Evolutionary conservation across 805 yeast genomes (phyloP).

Genomic region (Torulaspora indica): DNA sequence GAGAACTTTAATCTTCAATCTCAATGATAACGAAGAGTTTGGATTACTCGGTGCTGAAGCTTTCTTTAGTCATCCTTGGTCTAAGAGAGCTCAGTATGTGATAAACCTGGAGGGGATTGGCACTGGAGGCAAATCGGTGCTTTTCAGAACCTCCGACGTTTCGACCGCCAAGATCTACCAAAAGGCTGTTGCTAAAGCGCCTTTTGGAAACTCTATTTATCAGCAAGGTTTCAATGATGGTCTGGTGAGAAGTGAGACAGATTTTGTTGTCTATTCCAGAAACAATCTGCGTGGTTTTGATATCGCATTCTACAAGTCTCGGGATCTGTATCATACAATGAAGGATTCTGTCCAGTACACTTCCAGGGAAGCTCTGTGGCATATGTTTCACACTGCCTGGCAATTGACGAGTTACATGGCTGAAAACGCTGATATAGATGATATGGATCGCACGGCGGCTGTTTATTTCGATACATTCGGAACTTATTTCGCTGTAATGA

Average conservation of each 20-base stretch:
- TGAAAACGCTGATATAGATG: slow-evolving; percentile 35
- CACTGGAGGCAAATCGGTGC: slow-evolving; percentile 77
- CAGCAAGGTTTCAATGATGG: slow-evolving; percentile 81
- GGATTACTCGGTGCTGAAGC: slow-evolving; percentile 78
- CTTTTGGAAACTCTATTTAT: slow-evolving; percentile 74
- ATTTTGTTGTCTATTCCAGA: slow-evolving; percentile 64
- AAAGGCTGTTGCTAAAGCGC: slow-evolving; percentile 49
- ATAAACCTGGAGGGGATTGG: slow-evolving; percentile 91
- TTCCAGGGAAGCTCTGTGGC: slow-evolving; percentile 68
- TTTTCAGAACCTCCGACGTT: slow-evolving; percentile 79
- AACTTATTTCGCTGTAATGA: slow-evolving; percentile 47
- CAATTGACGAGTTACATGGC: slow-evolving; percentile 52
- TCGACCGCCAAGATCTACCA: slow-evolving; percentile 59
- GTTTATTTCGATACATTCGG: slow-evolving; percentile 65
- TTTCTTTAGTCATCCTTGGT: slow-evolving; percentile 72
- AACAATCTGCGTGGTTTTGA: slow-evolving; percentile 80
- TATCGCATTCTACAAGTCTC: slow-evolving; percentile 81
- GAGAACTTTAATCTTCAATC: slow-evolving; percentile 73
- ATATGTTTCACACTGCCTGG: slow-evolving; percentile 70
- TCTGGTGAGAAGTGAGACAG: slow-evolving; percentile 75
- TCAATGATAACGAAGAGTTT: slow-evolving; percentile 86
- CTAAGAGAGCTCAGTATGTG: slow-evolving; percentile 53
- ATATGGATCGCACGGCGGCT: slow-evolving; percentile 40
- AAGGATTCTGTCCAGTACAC: slow-evolving; percentile 65
- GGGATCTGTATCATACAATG: slow-evolving; percentile 76